Evolutionary conservation across 2,329 filamentous ascomycete species (phyloP).

Genomic region (Calonectria fujianensis): DNA sequence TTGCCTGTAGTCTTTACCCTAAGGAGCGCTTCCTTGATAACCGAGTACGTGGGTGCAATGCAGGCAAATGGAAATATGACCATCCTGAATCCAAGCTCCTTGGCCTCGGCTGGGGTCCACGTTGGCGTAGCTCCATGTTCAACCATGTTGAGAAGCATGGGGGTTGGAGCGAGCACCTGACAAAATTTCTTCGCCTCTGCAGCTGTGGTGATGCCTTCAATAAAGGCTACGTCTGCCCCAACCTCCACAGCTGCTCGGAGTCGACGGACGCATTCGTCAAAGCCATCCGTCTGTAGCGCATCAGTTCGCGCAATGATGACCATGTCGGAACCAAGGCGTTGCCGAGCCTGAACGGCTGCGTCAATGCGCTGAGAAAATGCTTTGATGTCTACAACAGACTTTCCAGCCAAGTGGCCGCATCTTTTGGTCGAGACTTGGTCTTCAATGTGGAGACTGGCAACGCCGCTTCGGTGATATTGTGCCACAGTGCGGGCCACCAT

Average conservation of each 20-base stretch:
- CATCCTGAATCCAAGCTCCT: constrained; percentile 2
- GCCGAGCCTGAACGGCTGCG: background rate
- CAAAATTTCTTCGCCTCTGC: constrained; percentile 7
- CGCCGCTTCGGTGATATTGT: constrained; percentile 1
- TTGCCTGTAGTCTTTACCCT: background rate
- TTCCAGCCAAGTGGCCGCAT: background rate
- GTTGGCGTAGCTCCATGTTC: constrained; percentile 3
- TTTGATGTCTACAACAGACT: background rate
- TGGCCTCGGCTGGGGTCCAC: background rate
- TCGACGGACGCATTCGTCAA: constrained; percentile 5
- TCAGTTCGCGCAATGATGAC: constrained; percentile 9
- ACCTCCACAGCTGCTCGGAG: background rate
- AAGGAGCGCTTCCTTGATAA: background rate
- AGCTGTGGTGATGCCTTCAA: background rate
- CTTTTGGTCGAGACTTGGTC: background rate
- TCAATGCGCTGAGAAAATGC: constrained; percentile 3
- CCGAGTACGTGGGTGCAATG: constrained; percentile 6
- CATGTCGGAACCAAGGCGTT: background rate
- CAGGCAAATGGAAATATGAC: constrained; percentile 4
- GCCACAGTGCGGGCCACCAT: constrained; percentile 13
- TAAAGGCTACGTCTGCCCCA: background rate
- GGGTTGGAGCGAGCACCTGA: constrained; percentile 2
- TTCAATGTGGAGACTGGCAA: background rate
- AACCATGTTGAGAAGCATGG: constrained; percentile 7
- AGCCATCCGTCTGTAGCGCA: constrained; percentile 6